Percentiles rank a stretch among this genome's conserved stretches.
Evolutionary conservation across 139 green algal species (phyloP).

Genomic region (Volvox reticuliferus): DNA sequence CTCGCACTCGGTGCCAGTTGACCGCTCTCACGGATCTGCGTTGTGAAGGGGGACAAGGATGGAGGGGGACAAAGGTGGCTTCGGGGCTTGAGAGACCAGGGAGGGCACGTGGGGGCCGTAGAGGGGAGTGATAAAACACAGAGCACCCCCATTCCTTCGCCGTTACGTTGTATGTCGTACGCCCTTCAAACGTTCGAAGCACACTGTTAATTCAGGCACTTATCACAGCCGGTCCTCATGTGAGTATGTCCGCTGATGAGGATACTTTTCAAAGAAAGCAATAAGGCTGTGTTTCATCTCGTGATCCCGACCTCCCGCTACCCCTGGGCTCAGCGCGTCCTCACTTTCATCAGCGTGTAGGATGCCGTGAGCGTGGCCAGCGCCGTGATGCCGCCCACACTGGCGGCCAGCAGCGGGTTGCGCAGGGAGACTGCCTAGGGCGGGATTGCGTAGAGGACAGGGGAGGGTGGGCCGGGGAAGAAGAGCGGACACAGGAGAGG

Average conservation of each 20-base stretch:
- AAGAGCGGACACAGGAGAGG: neutral
- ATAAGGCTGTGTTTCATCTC: too few species aligned
- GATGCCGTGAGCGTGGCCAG: conserved; percentile 27
- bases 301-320: too few species aligned
- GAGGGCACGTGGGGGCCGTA: neutral
- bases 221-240: too few species aligned
- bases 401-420: conserved; percentile 22
- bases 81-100: neutral
- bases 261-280: too few species aligned
- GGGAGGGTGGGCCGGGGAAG: too few species aligned
- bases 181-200: too few species aligned
- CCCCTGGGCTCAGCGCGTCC: too few species aligned
- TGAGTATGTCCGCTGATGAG: too few species aligned
- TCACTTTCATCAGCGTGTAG: conserved; percentile 38
- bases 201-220: too few species aligned
- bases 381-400: neutral
- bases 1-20: conserved; percentile 5
- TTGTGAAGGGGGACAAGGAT: neutral
- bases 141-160: too few species aligned
- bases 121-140: neutral
- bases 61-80: neutral
- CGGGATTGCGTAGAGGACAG: too few species aligned
- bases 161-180: too few species aligned
- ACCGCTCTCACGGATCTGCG: conserved; percentile 39
- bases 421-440: conserved; percentile 27